A percentile compares a stretch with the other conserved stretches of the same genome.
These are phyloP conservation scores for Salix suchowensis DNA, from an alignment of 345 rosid genomes.

Conservation along the genomic window DNA sequence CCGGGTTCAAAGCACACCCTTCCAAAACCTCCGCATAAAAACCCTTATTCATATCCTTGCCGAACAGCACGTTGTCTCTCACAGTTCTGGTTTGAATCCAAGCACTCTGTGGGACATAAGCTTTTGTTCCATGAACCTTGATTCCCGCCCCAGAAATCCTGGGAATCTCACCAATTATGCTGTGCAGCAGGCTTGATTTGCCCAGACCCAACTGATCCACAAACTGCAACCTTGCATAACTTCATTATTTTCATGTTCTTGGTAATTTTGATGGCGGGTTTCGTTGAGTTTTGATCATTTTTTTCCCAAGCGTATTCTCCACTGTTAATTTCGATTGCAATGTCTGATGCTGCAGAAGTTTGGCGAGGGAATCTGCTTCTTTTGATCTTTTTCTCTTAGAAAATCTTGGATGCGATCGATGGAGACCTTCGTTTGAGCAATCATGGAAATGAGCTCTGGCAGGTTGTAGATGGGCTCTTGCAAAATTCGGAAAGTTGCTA, in stretches of 20 bases:
- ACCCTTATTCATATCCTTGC: conserved; percentile 28
- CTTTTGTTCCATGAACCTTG: conserved; percentile 49
- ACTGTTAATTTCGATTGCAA: conserved; percentile 27
- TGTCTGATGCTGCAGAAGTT: not conserved
- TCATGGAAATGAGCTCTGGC: conserved; percentile 58
- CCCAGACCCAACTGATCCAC: conserved; percentile 79
- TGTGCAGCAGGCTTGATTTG: conserved; percentile 55
- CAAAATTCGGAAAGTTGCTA: conserved; percentile 56
- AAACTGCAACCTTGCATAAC: conserved; percentile 57
- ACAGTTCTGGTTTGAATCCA: conserved; percentile 79
- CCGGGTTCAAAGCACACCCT: conserved; percentile 56
- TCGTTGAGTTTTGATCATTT: conserved; percentile 18
- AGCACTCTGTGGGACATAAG: conserved; percentile 70
- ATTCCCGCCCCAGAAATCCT: conserved; percentile 50
- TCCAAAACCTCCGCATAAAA: conserved; percentile 40
- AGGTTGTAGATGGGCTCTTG: conserved; percentile 63
- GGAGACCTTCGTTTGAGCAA: conserved; percentile 53
- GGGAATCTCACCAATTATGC: conserved; percentile 78
- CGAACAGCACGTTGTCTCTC: conserved; percentile 66
- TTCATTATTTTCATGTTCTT: conserved; percentile 37
- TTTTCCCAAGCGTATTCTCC: conserved; percentile 54
- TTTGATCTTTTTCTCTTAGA: conserved; percentile 41
- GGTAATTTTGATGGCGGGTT: conserved; percentile 28
- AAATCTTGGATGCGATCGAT: conserved; percentile 43
- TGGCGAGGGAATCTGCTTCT: not conserved